Evolutionary conservation across 2,329 filamentous ascomycete species (phyloP).

Genomic region (Claviceps cyperi): DNA sequence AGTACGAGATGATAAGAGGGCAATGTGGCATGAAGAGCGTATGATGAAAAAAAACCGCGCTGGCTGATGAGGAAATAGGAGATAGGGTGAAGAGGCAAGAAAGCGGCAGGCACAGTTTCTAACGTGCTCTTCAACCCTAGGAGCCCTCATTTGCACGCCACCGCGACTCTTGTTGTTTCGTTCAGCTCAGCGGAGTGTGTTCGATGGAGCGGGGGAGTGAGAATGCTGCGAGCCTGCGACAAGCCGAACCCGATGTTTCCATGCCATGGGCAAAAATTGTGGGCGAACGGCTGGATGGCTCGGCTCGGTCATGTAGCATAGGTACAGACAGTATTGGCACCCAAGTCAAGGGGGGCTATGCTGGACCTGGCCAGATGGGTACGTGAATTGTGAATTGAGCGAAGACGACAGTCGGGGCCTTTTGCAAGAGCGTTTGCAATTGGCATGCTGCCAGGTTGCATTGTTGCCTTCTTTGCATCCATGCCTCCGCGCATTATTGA

Average conservation of each 20-base stretch:
- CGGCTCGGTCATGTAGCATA: background rate
- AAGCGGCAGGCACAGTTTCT: background rate
- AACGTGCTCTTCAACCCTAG: no score
- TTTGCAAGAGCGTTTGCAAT: no score
- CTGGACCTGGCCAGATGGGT: background rate
- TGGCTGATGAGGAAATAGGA: background rate
- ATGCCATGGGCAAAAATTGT: background rate
- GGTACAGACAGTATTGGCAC: background rate
- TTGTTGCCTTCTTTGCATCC: no score
- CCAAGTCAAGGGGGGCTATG: background rate
- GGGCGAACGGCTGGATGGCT: background rate
- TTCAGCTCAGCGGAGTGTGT: background rate
- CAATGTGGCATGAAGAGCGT: background rate
- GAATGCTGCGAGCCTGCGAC: background rate
- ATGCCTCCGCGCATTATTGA: no score
- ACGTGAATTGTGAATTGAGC: background rate
- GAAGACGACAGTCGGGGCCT: background rate
- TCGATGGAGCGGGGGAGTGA: background rate
- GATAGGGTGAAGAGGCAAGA: background rate
- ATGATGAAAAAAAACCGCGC: no score
- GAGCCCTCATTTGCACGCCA: no score
- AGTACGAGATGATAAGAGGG: background rate
- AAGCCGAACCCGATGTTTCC: background rate
- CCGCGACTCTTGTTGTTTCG: background rate
- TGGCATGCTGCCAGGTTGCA: no score